Evolutionary conservation across 805 yeast species (phyloP).

Genomic region (Candida ulmi): DNA sequence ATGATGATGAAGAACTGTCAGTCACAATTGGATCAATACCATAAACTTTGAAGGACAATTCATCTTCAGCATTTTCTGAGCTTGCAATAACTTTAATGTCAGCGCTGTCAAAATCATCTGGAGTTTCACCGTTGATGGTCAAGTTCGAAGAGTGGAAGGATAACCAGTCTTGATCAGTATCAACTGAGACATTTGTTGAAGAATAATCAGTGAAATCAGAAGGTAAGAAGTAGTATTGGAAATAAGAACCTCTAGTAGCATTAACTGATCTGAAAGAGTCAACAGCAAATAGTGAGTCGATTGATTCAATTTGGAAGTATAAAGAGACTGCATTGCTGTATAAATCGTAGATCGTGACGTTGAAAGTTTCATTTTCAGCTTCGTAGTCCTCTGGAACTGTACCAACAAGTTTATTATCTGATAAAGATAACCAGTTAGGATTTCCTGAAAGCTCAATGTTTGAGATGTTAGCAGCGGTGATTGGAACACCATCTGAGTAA

Average conservation of each 20-base stretch:
- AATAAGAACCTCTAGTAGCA: constrained; percentile 61
- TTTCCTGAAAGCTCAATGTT: constrained; percentile 40
- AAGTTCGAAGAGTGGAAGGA: constrained; percentile 50
- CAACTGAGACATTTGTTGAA: constrained; percentile 42
- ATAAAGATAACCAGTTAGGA: constrained; percentile 56
- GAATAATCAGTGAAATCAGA: constrained; percentile 52
- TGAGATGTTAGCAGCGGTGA: constrained; percentile 49
- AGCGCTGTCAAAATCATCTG: constrained; percentile 38
- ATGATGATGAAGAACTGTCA: constrained; percentile 4
- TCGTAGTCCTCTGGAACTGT: constrained; percentile 44
- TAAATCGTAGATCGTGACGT: constrained; percentile 51
- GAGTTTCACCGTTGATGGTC: constrained; percentile 67
- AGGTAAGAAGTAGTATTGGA: constrained; percentile 48
- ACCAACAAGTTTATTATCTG: constrained; percentile 45
- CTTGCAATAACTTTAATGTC: constrained; percentile 36
- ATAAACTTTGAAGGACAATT: constrained; percentile 42
- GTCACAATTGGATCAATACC: constrained; percentile 37
- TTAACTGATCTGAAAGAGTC: constrained; percentile 49
- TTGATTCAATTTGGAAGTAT: constrained; percentile 51
- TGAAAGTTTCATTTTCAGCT: constrained; percentile 35
- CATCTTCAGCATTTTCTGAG: constrained; percentile 29
- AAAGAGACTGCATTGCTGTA: constrained; percentile 56
- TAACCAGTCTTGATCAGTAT: constrained; percentile 56
- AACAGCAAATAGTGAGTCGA: constrained; percentile 51
- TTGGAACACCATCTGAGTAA: constrained; percentile 52